These are phyloP conservation scores for Tuber magnatum DNA, from an alignment of 495 filamentous ascomycete genomes.

Conservation along the genomic window DNA sequence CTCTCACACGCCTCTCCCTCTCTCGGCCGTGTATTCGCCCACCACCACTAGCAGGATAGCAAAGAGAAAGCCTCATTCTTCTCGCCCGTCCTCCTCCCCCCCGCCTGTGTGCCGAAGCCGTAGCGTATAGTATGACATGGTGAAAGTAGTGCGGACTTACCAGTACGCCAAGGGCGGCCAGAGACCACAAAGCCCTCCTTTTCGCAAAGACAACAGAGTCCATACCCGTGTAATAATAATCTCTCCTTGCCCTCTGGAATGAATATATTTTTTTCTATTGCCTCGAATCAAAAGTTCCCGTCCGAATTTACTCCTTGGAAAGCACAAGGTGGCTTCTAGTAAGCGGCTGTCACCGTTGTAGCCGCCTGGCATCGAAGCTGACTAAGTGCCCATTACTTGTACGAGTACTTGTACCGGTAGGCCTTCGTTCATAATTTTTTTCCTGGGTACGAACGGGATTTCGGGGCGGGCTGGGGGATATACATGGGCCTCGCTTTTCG, in stretches of 20 bases:
- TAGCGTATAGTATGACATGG: slow-evolving; percentile 1
- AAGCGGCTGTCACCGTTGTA: not conserved
- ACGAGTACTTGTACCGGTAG: too few species aligned
- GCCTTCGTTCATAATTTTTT: too few species aligned
- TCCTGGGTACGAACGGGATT: not conserved
- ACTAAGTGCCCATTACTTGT: not conserved
- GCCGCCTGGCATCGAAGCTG: not conserved
- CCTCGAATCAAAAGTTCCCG: not conserved
- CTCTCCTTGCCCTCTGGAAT: not conserved
- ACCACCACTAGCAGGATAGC: not conserved
- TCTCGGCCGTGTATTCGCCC: slow-evolving; percentile 1
- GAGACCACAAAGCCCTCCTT: slow-evolving; percentile 23
- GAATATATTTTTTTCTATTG: not conserved
- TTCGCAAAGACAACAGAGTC: slow-evolving; percentile 15
- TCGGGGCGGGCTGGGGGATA: not conserved
- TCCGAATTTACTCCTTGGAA: not conserved
- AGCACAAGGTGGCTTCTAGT: not conserved
- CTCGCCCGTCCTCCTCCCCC: slow-evolving; percentile 4
- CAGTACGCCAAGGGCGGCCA: slow-evolving; percentile 25
- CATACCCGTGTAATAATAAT: not conserved
- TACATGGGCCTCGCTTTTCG: not conserved
- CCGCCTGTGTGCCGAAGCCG: slow-evolving; percentile 10
- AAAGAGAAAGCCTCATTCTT: not conserved
- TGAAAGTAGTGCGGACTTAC: slow-evolving; percentile 13
- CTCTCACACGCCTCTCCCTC: not conserved